A percentile compares a stretch with the other conserved stretches of the same genome.
Conservation (phyloP, 768 basidiomycete genomes). For the Nidularia sp. region DNA sequence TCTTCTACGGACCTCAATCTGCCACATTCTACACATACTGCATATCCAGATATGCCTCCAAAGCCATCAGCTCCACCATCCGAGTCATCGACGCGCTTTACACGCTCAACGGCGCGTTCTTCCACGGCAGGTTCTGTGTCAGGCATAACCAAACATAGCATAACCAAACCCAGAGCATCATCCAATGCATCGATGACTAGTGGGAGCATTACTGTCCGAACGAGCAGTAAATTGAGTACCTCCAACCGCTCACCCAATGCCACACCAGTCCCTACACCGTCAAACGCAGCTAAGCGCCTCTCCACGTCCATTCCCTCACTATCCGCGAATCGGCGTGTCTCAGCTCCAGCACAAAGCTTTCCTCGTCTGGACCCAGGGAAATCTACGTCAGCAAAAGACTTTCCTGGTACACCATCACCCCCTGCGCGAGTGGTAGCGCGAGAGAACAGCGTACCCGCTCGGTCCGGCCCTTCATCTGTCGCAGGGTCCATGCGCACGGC, state of each 20-base stretch:
- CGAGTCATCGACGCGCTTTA: constrained; percentile 50
- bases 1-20: too few species aligned
- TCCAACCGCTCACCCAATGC: constrained; percentile 44
- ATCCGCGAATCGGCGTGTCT: constrained; percentile 30
- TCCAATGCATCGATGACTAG: constrained; percentile 48
- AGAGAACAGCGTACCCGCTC: constrained; percentile 1
- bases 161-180: constrained; percentile 48
- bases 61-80: constrained; percentile 34
- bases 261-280: constrained; percentile 37
- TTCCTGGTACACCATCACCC: constrained; percentile 16
- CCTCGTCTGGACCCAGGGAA: constrained; percentile 19
- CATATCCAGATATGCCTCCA: constrained; percentile 14
- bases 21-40: too few species aligned
- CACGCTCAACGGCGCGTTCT: constrained; percentile 40
- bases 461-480: constrained; percentile 12
- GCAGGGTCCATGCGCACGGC: constrained; percentile 16
- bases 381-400: constrained; percentile 12
- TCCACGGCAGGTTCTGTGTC: constrained; percentile 29
- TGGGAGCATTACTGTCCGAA: constrained; percentile 46
- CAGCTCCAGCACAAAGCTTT: constrained; percentile 30
- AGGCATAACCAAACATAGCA: constrained; percentile 37
- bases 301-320: constrained; percentile 33
- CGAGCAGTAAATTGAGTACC: constrained; percentile 19
- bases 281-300: constrained; percentile 27
- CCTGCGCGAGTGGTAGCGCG: constrained; percentile 11